A percentile compares a stretch with the other conserved stretches of the same genome.
Conservation (phyloP, 768 basidiomycete genomes). For the Kwoniella sp. region DNA sequence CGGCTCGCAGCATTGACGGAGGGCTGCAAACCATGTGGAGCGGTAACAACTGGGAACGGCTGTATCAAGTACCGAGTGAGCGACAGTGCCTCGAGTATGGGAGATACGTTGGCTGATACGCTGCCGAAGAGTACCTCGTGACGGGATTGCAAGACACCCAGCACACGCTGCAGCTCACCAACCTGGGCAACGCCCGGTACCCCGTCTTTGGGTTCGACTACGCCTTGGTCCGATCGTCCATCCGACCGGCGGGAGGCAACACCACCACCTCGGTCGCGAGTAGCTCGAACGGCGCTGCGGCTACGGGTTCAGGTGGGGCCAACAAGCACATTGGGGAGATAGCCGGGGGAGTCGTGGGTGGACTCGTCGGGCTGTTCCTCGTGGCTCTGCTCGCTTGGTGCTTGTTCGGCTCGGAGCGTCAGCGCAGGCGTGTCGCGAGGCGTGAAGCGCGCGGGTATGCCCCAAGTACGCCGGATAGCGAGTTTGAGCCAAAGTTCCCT, state of each 20-base stretch:
- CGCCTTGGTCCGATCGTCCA: conserved; percentile 7
- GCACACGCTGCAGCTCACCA: conserved; percentile 18
- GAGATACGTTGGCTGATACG: background rate
- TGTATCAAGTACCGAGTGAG: conserved; percentile 12
- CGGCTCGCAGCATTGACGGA: conserved; percentile 13
- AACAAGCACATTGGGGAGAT: conserved; percentile 24
- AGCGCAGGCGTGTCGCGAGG: background rate
- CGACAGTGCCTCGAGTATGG: background rate
- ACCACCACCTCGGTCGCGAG: background rate
- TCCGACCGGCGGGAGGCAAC: background rate
- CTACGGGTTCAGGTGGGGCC: background rate
- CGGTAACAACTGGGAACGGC: conserved; percentile 4
- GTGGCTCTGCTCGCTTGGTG: conserved; percentile 24
- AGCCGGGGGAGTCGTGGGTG: conserved; percentile 33
- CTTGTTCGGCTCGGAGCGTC: conserved; percentile 5
- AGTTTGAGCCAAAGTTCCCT: background rate
- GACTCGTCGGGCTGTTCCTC: conserved; percentile 29
- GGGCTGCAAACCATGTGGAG: background rate
- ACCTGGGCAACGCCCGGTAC: conserved; percentile 1
- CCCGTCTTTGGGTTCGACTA: conserved; percentile 16
- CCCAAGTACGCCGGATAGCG: background rate
- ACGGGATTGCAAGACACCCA: conserved; percentile 6
- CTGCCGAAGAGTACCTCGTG: conserved; percentile 6
- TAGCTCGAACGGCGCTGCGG: background rate
- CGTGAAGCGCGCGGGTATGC: background rate